Base-by-base conservation (phyloP, 306 rosid species). In the Glycyrrhiza uralensis region DNA sequence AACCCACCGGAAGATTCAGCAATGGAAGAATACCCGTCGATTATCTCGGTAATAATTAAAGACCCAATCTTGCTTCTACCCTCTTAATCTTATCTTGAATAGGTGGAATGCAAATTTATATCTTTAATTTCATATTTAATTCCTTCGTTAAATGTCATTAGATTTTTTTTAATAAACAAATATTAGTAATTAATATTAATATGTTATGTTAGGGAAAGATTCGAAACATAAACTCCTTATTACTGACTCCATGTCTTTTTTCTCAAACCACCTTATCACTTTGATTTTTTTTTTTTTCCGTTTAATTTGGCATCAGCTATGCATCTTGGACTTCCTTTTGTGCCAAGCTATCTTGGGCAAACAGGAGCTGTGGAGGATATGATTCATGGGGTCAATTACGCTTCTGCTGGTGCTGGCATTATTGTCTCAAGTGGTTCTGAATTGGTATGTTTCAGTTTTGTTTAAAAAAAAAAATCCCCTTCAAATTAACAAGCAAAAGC, bases 341-440 rank as follows among this genome's bases (percentile, higher is more conserved):
- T 91, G 17, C 94, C 96, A 2, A 93, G 92, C 81, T 91, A 86
- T 82, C 94, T 93, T 20, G 95, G 97, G 15, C 92, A 87, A 49
- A 17, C 26, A 2, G 94, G 97, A 54, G 64, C 39, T 4, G 83
- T 81, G 55, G 63, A 83, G 46, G 89, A 87, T 72, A 90, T 89
- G 97, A 76, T 86, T 50, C 89, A 77, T 1, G 98, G 96, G 2
- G 87, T 93, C 7, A 93, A 91, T 80, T 93, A 84, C 36, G 97
- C 97, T 49, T 93, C 98, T 58, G 98, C 98, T 30, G 94, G 87
- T 17, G 98, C 98, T 24, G 97, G 98, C 49, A 80, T 94, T 36
- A 94, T 94, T 65, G 85, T 84, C 82, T 75, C 89, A 0, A 91
- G 91, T 71, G 98, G 98, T 5, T 87, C 96, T 23, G 98, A 93